These are phyloP conservation scores for Xerocomus nothofagi DNA, from an alignment of 1,284 basidiomycete species.

Conservation along the genomic window DNA sequence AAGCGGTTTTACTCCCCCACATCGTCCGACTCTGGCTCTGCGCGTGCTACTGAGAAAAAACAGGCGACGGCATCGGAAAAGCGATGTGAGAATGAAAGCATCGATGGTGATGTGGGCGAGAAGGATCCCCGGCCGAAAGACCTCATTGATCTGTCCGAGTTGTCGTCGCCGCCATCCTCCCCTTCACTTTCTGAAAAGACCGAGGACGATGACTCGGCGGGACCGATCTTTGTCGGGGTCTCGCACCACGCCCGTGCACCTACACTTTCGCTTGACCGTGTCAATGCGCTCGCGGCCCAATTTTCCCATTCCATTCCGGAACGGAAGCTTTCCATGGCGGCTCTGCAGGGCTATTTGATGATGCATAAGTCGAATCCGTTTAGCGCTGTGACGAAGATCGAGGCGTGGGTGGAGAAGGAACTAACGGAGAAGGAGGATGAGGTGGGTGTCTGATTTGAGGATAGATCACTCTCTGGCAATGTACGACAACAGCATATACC, in stretches of 20 bases:
- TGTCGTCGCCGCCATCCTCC: neutral
- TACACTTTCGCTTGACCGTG: constrained; percentile 35
- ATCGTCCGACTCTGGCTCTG: neutral
- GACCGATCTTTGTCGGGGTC: constrained; percentile 30
- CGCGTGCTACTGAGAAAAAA: neutral
- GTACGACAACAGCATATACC: neutral
- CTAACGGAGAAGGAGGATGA: constrained; percentile 7
- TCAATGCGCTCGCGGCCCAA: constrained; percentile 48
- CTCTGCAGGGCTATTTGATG: constrained; percentile 76
- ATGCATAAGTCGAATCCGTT: constrained; percentile 61
- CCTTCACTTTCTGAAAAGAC: constrained; percentile 12
- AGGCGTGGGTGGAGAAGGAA: constrained; percentile 50
- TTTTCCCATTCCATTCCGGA: constrained; percentile 64
- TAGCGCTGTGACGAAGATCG: constrained; percentile 50
- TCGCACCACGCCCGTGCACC: constrained; percentile 37
- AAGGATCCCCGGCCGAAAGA: neutral
- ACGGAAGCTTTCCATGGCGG: constrained; percentile 69
- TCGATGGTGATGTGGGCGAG: neutral
- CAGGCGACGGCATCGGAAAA: neutral
- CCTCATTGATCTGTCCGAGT: constrained; percentile 24
- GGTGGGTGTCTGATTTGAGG: too few relatives aligned
- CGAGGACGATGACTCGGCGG: constrained; percentile 26
- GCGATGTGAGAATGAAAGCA: neutral
- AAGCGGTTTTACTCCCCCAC: constrained; percentile 61
- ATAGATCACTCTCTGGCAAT: neutral